Evolutionary conservation across 2,329 filamentous ascomycete genomes (phyloP).

Genomic region (Fusarium sp.): DNA sequence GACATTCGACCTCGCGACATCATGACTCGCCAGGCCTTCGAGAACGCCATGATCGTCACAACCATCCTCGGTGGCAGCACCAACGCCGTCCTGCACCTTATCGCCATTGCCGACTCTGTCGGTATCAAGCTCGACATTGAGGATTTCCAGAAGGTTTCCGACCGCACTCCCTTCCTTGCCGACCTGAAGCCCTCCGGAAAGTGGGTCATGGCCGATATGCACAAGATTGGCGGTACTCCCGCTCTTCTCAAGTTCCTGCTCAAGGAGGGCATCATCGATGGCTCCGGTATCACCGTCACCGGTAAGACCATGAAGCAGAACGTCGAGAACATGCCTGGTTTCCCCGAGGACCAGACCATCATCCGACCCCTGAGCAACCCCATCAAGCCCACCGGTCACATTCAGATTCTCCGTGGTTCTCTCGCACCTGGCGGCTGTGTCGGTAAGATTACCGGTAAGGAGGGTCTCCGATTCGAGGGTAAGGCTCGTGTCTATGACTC

Average conservation of each 20-base stretch:
- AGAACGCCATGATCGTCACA: conserved; percentile 85
- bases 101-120: conserved; percentile 84
- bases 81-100: conserved; percentile 85
- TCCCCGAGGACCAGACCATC: conserved; percentile 80
- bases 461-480: conserved; percentile 84
- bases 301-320: conserved; percentile 92
- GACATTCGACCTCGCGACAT: conserved; percentile 83
- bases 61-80: conserved; percentile 87
- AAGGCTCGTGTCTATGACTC: conserved; percentile 86
- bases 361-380: conserved; percentile 84
- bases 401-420: conserved; percentile 87
- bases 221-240: conserved; percentile 87
- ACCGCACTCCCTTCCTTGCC: conserved; percentile 81
- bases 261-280: conserved; percentile 83
- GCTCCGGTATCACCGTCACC: conserved; percentile 82
- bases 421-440: conserved; percentile 88
- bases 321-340: conserved; percentile 76
- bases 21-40: conserved; percentile 81
- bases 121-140: conserved; percentile 85
- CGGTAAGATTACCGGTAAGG: conserved; percentile 94
- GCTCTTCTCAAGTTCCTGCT: conserved; percentile 88
- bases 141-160: conserved; percentile 84
- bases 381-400: conserved; percentile 87
- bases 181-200: conserved; percentile 88
- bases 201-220: conserved; percentile 85